A percentile compares a stretch with the other conserved stretches of the same genome.
These are phyloP conservation scores for Pseudozyma flocculosa DNA, from an alignment of 1,284 basidiomycete genomes.

Conservation along the genomic window DNA sequence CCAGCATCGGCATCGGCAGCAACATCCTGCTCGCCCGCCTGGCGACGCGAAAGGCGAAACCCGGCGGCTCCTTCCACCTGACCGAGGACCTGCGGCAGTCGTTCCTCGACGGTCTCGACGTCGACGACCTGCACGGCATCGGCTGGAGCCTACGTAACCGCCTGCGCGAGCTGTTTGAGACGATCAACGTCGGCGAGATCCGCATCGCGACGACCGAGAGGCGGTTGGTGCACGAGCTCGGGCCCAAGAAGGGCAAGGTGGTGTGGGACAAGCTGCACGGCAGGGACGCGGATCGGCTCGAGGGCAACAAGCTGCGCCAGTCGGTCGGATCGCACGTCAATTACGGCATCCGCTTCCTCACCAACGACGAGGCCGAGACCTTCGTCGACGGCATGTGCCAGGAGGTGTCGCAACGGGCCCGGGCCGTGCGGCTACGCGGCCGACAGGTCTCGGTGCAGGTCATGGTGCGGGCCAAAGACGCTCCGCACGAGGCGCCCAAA, in stretches of 20 bases:
- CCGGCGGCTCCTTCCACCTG: conserved; percentile 79
- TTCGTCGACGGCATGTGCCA: conserved; percentile 47
- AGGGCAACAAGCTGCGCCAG: conserved; percentile 61
- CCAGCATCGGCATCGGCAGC: conserved; percentile 77
- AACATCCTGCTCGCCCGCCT: conserved; percentile 90
- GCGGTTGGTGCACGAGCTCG: conserved; percentile 66
- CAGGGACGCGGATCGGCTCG: conserved; percentile 74
- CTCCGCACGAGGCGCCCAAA: conserved; percentile 92
- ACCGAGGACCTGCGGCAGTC: conserved; percentile 62
- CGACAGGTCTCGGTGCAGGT: conserved; percentile 71
- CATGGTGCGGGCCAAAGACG: conserved; percentile 80
- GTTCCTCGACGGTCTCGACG: conserved; percentile 73
- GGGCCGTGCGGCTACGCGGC: conserved; percentile 75
- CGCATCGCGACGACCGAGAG: conserved; percentile 14
- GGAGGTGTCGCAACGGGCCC: conserved; percentile 36
- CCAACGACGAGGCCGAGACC: conserved; percentile 72
- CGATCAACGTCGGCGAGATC: conserved; percentile 70
- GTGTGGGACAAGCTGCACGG: conserved; percentile 81
- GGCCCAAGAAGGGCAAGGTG: conserved; percentile 78
- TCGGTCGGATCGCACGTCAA: conserved; percentile 35
- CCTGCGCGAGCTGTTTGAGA: conserved; percentile 70
- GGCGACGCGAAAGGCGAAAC: conserved; percentile 87
- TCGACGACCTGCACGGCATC: conserved; percentile 84
- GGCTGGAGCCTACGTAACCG: conserved; percentile 63
- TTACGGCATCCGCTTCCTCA: conserved; percentile 91